These are phyloP conservation scores for Graphilbum ipis-grandicollis DNA, from an alignment of 2,329 filamentous ascomycete species.

Conservation along the genomic window DNA sequence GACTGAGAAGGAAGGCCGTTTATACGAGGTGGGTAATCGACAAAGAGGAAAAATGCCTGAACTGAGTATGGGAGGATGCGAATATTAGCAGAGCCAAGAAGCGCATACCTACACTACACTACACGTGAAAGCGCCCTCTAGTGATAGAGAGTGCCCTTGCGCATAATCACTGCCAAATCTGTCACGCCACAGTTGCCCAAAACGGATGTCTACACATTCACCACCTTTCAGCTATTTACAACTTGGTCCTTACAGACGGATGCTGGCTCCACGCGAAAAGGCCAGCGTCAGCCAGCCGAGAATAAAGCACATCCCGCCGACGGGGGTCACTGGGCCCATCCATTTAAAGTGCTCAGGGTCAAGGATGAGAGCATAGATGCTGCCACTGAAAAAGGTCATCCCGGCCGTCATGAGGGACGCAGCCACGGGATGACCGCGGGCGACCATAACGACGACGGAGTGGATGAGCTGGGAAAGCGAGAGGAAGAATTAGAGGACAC, in stretches of 20 bases:
- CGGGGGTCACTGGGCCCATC: conserved; percentile 46
- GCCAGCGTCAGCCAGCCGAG: conserved; percentile 38
- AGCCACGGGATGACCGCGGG: conserved; percentile 38
- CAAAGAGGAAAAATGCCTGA: too few species aligned
- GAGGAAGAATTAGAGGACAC: background rate
- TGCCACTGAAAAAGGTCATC: conserved; percentile 50
- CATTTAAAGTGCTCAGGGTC: conserved; percentile 41
- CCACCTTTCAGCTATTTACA: too few species aligned
- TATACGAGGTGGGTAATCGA: too few species aligned
- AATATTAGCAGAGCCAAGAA: too few species aligned
- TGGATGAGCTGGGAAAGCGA: conserved; percentile 35
- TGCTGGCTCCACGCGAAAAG: conserved; percentile 7
- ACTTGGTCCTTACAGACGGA: conserved; percentile 2
- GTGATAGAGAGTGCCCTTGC: too few species aligned
- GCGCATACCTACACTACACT: too few species aligned
- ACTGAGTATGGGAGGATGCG: too few species aligned
- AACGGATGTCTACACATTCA: too few species aligned
- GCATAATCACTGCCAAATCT: too few species aligned
- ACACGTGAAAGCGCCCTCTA: too few species aligned
- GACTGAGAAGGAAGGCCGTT: too few species aligned
- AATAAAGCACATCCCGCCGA: conserved; percentile 47
- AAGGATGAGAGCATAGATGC: conserved; percentile 46
- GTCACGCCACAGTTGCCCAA: too few species aligned
- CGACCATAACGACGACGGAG: conserved; percentile 40
- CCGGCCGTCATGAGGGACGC: conserved; percentile 43